phyloP scores from a whole-genome alignment of 2,329 filamentous ascomycete species.

The Cercospora sesami region DNA sequence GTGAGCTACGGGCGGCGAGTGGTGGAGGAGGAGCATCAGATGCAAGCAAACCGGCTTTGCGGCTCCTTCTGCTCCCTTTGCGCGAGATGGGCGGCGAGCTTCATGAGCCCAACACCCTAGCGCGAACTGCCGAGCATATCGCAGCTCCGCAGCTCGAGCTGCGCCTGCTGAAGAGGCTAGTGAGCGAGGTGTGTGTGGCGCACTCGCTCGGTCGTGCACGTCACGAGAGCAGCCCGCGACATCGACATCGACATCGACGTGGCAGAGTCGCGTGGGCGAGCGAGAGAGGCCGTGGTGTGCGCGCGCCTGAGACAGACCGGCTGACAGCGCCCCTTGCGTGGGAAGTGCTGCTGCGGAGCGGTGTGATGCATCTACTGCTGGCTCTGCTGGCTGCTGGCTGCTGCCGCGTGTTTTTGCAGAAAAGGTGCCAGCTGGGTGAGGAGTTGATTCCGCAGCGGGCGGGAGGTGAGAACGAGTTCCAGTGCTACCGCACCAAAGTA shows the following conservation, averaged over 20 bases:
- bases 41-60: conserved; percentile 8
- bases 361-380: background rate
- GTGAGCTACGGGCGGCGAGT: background rate
- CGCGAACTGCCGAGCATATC: conserved; percentile 8
- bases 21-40: background rate
- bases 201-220: background rate
- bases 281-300: background rate
- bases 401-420: background rate
- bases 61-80: conserved; percentile 2
- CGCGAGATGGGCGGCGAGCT: background rate
- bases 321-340: background rate
- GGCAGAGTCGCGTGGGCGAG: conserved; percentile 3
- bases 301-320: background rate
- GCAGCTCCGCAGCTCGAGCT: background rate
- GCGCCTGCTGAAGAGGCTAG: conserved; percentile 5
- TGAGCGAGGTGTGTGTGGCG: conserved; percentile 5
- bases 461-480: background rate
- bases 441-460: background rate
- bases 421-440: background rate
- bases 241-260: conserved; percentile 12
- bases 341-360: background rate
- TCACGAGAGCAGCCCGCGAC: conserved; percentile 2
- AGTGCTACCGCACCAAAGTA: background rate
- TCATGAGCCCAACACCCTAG: background rate
- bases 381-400: background rate